phyloP scores from a whole-genome alignment of 371 early-diverging fungal genomes.

The Rhizomucor miehei region DNA sequence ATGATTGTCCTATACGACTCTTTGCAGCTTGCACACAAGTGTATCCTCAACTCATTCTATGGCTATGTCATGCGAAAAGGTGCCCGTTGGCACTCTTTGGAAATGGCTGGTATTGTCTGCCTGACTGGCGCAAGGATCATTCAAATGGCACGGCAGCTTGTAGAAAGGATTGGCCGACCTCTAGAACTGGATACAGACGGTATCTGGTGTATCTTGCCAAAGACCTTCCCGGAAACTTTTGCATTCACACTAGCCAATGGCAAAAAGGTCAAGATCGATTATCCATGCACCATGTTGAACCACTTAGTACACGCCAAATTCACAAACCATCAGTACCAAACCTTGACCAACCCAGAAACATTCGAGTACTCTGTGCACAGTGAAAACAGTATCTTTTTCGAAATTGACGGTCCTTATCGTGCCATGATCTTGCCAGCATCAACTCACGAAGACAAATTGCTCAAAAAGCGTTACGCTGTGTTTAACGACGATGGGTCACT shows the following conservation, averaged over 20 bases:
- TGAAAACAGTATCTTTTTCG: conserved; percentile 99
- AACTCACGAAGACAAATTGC: conserved; percentile 93
- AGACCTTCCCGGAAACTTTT: conserved; percentile 92
- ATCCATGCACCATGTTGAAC: conserved; percentile 98
- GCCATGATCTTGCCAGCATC: conserved; percentile 99
- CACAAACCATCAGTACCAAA: conserved; percentile 98
- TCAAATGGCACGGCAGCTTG: conserved; percentile 91
- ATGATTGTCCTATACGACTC: conserved; percentile 97
- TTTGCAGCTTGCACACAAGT: conserved; percentile 99
- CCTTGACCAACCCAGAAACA: conserved; percentile 54
- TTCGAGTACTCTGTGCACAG: conserved; percentile 70
- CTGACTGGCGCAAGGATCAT: conserved; percentile 97
- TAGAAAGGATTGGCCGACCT: conserved; percentile 96
- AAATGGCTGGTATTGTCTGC: conserved; percentile 99
- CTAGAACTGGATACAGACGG: conserved; percentile 99
- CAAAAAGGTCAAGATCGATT: conserved; percentile 82
- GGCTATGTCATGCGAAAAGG: conserved; percentile 99
- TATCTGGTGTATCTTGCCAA: conserved; percentile 99
- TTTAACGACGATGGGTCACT: conserved; percentile 95
- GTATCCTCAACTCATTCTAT: conserved; percentile 99
- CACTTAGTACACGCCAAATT: conserved; percentile 96
- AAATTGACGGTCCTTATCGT: conserved; percentile 99
- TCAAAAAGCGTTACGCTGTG: conserved; percentile 99
- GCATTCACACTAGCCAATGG: conserved; percentile 77
- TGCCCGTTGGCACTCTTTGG: conserved; percentile 99